A percentile compares a stretch with the other conserved stretches of the same genome.
These are phyloP conservation scores for Kazachstania sp. DNA, from an alignment of 1,139 yeast genomes.

Conservation along the genomic window DNA sequence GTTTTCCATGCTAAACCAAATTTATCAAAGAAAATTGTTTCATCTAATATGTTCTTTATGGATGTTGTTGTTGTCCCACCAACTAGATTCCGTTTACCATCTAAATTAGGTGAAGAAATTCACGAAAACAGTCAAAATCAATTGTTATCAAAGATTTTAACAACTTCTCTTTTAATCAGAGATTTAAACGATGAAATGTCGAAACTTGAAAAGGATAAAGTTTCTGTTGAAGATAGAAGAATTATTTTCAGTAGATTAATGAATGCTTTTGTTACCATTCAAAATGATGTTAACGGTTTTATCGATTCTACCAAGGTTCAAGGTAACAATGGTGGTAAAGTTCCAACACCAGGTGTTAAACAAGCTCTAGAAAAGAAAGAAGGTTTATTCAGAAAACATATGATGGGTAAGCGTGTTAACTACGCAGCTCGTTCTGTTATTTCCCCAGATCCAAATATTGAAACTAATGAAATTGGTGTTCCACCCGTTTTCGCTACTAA, in stretches of 20 bases:
- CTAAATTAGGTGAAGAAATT: conserved; percentile 92
- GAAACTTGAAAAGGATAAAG: conserved; percentile 51
- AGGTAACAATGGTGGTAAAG: conserved; percentile 50
- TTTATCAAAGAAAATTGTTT: conserved; percentile 39
- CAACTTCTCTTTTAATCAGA: conserved; percentile 72
- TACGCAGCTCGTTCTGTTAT: conserved; percentile 98
- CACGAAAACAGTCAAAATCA: conserved; percentile 95
- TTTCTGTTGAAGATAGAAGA: conserved; percentile 61
- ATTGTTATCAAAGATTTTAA: conserved; percentile 66
- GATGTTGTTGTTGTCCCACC: conserved; percentile 90
- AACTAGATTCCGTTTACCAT: conserved; percentile 90
- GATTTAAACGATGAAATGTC: conserved; percentile 79
- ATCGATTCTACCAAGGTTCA: conserved; percentile 89
- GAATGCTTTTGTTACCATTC: conserved; percentile 91
- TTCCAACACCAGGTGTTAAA: conserved; percentile 89
- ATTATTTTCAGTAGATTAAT: conserved; percentile 77
- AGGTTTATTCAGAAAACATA: conserved; percentile 95
- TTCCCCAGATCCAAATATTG: conserved; percentile 97
- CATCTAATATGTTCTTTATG: conserved; percentile 86
- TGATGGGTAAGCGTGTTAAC: conserved; percentile 99
- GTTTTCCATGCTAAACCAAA: conserved; percentile 75
- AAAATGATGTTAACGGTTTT: conserved; percentile 90
- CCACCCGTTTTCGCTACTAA: conserved; percentile 97
- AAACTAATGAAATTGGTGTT: conserved; percentile 95
- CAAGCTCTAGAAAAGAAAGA: conserved; percentile 98